These are phyloP conservation scores for Thraustochytrium sp. DNA, from an alignment of 352 stramenopile genomes.

Conservation along the genomic window DNA sequence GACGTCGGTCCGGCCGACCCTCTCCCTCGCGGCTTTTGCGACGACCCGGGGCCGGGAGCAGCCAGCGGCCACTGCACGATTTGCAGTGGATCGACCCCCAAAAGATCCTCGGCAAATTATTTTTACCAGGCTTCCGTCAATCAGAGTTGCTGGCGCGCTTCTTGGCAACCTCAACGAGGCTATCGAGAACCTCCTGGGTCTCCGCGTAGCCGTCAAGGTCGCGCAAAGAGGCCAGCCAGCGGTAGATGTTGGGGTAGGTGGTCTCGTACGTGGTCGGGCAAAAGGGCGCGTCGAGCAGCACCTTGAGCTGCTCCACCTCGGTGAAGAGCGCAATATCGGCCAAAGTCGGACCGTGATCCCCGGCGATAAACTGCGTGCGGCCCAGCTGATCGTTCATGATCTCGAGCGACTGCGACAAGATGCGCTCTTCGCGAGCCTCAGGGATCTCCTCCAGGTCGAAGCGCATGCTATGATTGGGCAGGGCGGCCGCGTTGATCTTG, in stretches of 20 bases:
- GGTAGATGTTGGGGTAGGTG: background rate
- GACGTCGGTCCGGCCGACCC: too few species aligned
- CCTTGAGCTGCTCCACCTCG: background rate
- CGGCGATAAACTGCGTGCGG: background rate
- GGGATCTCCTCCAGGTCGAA: background rate
- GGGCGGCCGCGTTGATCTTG: background rate
- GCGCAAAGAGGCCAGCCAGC: background rate
- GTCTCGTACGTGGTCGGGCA: too few species aligned
- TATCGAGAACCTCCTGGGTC: too few species aligned
- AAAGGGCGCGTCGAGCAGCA: background rate
- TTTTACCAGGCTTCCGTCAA: too few species aligned
- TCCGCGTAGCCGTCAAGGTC: background rate
- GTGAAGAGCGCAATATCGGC: background rate
- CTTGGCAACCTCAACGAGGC: background rate
- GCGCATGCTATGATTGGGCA: background rate
- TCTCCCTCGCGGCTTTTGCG: too few species aligned
- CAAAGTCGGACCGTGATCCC: background rate
- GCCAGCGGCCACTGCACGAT: too few species aligned
- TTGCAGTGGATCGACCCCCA: too few species aligned
- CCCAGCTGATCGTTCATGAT: background rate
- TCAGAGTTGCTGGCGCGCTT: too few species aligned
- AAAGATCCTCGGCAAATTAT: too few species aligned
- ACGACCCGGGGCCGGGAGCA: too few species aligned
- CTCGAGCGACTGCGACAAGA: background rate
- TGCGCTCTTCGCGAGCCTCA: background rate